Percentiles rank a stretch among this genome's conserved stretches.
phyloP scores from a whole-genome alignment of 1,284 basidiomycete species.

The Chiua sp. region DNA sequence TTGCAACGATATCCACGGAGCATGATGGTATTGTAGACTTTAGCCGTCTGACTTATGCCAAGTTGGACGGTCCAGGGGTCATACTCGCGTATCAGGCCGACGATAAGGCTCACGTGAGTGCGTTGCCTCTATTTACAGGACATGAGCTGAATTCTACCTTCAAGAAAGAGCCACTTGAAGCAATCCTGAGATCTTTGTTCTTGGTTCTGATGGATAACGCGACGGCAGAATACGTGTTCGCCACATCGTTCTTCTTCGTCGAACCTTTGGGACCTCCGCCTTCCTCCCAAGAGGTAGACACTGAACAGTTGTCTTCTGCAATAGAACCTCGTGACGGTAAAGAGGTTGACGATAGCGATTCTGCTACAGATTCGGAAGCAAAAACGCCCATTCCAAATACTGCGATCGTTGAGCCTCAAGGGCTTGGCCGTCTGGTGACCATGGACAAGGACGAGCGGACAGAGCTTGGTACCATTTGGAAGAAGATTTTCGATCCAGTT shows the following conservation, averaged over 20 bases:
- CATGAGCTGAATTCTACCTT: conserved; percentile 10
- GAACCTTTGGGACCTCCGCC: conserved; percentile 37
- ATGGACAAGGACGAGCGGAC: conserved; percentile 64
- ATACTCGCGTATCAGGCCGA: conserved; percentile 88
- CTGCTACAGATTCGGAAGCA: conserved; percentile 48
- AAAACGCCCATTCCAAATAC: conserved; percentile 22
- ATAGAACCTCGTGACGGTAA: conserved; percentile 25
- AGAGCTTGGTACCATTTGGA: conserved; percentile 75
- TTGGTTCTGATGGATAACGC: conserved; percentile 95
- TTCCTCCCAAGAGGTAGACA: conserved; percentile 42
- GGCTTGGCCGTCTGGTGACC: conserved; percentile 33
- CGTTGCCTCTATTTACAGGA: background rate
- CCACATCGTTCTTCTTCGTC: conserved; percentile 79
- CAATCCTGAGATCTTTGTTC: conserved; percentile 81
- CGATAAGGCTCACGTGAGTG: conserved; percentile 79
- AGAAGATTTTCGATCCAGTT: conserved; percentile 89
- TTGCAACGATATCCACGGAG: conserved; percentile 50
- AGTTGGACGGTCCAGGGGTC: conserved; percentile 79
- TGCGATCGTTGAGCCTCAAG: conserved; percentile 11
- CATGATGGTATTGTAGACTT: conserved; percentile 49
- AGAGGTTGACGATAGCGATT: conserved; percentile 34
- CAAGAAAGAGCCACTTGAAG: conserved; percentile 86
- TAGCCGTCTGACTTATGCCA: conserved; percentile 67
- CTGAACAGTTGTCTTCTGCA: conserved; percentile 41
- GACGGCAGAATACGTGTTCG: conserved; percentile 88